phyloP scores from a whole-genome alignment of 2,329 filamentous ascomycete species.

The Monosporascus sp. region DNA sequence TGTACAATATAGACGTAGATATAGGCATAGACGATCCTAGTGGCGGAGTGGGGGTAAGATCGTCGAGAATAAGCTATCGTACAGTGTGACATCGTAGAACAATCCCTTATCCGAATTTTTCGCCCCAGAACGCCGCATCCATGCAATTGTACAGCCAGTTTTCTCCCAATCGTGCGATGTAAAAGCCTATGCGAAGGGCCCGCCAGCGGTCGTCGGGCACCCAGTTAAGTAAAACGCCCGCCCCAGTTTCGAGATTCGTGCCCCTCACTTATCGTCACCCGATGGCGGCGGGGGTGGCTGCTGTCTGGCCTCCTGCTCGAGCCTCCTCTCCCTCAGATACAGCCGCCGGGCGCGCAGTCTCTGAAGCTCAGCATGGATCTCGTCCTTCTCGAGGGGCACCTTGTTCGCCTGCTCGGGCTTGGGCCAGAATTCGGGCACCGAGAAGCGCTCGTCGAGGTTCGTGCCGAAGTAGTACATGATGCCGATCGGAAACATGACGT shows the following conservation, averaged over 20 bases:
- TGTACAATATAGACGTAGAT: conserved; percentile 29
- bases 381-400: conserved; percentile 71
- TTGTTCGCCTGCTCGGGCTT: conserved; percentile 71
- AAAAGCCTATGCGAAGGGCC: no score
- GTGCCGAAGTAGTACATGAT: conserved; percentile 99
- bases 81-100: neutral
- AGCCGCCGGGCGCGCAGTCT: conserved; percentile 60
- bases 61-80: neutral
- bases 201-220: no score
- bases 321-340: conserved; percentile 70
- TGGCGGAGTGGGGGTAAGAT: no score
- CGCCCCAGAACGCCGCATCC: neutral
- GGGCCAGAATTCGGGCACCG: conserved; percentile 91
- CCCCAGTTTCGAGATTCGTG: neutral
- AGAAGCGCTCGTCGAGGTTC: conserved; percentile 90
- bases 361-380: conserved; percentile 77
- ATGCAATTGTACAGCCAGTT: neutral
- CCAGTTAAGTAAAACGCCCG: neutral
- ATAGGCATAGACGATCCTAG: neutral
- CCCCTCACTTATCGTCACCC: neutral
- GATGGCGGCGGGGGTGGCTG: conserved; percentile 20
- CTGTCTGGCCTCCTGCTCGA: conserved; percentile 33
- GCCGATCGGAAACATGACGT: conserved; percentile 97
- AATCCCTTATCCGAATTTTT: no score
- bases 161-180: no score